Conservation (phyloP, 352 stramenopile species). For the Saprolegnia parasitica region DNA sequence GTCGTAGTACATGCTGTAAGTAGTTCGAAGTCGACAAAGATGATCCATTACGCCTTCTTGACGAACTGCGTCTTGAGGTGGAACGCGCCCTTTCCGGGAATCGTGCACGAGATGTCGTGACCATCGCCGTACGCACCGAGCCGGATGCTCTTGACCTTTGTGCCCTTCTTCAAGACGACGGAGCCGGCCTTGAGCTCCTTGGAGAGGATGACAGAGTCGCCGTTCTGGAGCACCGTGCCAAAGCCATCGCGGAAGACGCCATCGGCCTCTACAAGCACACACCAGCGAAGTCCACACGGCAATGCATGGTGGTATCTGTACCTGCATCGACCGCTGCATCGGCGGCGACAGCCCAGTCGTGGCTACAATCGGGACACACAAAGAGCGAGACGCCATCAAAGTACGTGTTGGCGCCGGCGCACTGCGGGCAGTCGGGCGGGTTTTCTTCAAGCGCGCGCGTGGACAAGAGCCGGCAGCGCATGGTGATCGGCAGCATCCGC, state of each 20-base stretch:
- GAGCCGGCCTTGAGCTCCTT: constrained; percentile 13
- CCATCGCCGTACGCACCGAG: constrained; percentile 2
- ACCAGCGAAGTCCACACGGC: background rate
- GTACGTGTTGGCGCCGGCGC: constrained; percentile 6
- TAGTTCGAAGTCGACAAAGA: background rate
- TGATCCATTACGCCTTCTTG: constrained; percentile 8
- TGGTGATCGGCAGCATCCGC: background rate
- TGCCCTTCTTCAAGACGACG: constrained; percentile 16
- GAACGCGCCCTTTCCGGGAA: constrained; percentile 8
- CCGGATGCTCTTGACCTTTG: constrained; percentile 11
- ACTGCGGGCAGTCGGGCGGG: constrained; percentile 4
- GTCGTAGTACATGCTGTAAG: background rate
- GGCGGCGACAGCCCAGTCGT: background rate
- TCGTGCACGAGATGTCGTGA: constrained; percentile 14
- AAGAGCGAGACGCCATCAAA: constrained; percentile 14
- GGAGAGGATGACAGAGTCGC: constrained; percentile 5
- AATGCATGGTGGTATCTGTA: background rate
- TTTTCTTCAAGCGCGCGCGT: background rate
- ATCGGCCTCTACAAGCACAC: background rate
- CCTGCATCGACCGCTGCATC: background rate
- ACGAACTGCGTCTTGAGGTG: constrained; percentile 14
- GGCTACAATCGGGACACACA: constrained; percentile 12
- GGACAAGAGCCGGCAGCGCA: background rate
- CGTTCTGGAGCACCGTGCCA: constrained; percentile 6
- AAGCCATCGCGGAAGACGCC: background rate